These are phyloP conservation scores for Taphrina deformans DNA, from an alignment of 1,139 yeast genomes.

Conservation along the genomic window DNA sequence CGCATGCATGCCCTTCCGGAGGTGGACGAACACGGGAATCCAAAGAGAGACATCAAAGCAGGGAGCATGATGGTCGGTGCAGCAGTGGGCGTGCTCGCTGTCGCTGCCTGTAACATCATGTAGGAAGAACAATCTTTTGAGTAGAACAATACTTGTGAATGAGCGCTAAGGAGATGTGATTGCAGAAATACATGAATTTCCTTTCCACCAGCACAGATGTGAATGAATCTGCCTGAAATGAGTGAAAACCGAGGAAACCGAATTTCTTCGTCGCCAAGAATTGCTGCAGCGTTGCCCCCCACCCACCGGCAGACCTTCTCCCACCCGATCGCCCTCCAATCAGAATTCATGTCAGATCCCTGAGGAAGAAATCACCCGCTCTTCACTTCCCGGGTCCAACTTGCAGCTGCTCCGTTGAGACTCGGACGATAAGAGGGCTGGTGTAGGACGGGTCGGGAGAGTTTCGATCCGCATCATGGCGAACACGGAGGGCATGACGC, in stretches of 20 bases:
- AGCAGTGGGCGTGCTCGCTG: conserved; percentile 12
- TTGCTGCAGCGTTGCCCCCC: background rate
- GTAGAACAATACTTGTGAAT: too few species aligned
- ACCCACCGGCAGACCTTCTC: background rate
- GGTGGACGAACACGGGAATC: conserved; percentile 14
- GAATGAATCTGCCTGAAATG: too few species aligned
- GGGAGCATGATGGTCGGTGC: conserved; percentile 22
- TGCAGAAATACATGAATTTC: too few species aligned
- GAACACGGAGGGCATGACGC: conserved; percentile 1
- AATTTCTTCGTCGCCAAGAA: background rate
- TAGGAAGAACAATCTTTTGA: too few species aligned
- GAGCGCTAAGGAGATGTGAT: too few species aligned
- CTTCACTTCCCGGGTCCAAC: too few species aligned
- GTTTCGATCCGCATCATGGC: background rate
- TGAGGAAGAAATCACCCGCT: too few species aligned
- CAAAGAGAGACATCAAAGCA: background rate
- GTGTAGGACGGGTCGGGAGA: too few species aligned
- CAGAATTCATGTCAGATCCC: background rate
- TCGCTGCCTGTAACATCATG: conserved; percentile 24
- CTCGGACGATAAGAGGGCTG: too few species aligned
- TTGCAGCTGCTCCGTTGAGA: too few species aligned
- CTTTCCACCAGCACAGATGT: too few species aligned
- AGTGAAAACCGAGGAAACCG: background rate
- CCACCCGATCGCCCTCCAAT: background rate
- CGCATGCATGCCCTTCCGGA: conserved; percentile 22